Percentiles rank a stretch among this genome's conserved stretches.
Conservation (phyloP, 306 rosid species). For the Vigna hirtella region DNA sequence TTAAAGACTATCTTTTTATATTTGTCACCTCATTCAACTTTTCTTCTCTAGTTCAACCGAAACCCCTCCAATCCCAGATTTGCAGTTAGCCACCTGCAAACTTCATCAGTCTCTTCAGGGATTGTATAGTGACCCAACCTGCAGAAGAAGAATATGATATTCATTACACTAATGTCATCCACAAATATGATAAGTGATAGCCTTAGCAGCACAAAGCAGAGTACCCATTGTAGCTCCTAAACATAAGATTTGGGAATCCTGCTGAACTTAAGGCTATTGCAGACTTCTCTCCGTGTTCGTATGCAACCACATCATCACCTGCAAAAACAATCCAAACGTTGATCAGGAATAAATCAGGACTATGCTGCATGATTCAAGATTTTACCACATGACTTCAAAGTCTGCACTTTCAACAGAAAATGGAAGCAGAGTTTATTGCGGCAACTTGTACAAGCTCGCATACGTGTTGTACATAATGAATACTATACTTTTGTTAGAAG, state of each 20-base stretch:
- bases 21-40: conserved; percentile 31
- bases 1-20: conserved; percentile 44
- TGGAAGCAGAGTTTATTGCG: background rate
- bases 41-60: conserved; percentile 54
- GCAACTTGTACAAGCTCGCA: background rate
- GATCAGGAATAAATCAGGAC: background rate
- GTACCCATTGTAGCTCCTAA: conserved; percentile 84
- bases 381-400: background rate
- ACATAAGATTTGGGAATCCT: conserved; percentile 83
- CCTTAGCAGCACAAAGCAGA: conserved; percentile 30
- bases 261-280: conserved; percentile 74
- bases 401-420: conserved; percentile 24
- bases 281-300: conserved; percentile 77
- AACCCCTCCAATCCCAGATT: conserved; percentile 77
- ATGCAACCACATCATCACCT: conserved; percentile 90
- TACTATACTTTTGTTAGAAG: background rate
- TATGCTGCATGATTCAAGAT: conserved; percentile 17
- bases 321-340: conserved; percentile 36
- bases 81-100: conserved; percentile 83
- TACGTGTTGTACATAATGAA: background rate
- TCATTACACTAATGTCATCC: conserved; percentile 34
- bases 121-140: conserved; percentile 94
- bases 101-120: conserved; percentile 91
- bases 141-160: conserved; percentile 43
- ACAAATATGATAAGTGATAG: conserved; percentile 19